Evolutionary conservation across 805 yeast genomes (phyloP), one percentile per base, ranked within the genome.

Genomic region (Scheffersomyces spartinae): DNA sequence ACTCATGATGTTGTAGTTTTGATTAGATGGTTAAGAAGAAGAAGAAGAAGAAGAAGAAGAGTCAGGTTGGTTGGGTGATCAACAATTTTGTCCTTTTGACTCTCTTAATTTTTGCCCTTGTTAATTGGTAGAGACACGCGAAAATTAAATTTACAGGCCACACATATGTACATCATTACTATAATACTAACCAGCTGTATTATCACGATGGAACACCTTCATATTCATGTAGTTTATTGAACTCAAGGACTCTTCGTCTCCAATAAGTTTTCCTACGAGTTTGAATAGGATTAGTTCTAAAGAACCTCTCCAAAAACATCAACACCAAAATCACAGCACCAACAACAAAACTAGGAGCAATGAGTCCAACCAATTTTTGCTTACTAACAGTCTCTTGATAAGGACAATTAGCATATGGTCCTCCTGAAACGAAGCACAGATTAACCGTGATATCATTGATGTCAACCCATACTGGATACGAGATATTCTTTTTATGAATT

Each of bases 381-480:
- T 57, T 55, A 4, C 75, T 59, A 7, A 72, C 61, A 1, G 65
- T 63, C 23, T 56, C 57, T 29, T 68, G 70, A 44, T 85, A 85
- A 0, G 96, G 95, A 45, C 97, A 86, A 17, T 54, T 43, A 0
- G 88, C 76, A 33, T 69, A 61, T 0, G 83, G 71, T 0, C 94
- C 95, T 1, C 94, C 95, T 8, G 68, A 49, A 4, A 85, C 85
- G 86, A 91, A 88, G 43, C 97, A 86, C 28, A 72, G 68, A 3
- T 64, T 52, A 12, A 74, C 72, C 1, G 82, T 68, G 13, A 88
- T 62, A 10, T 86, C 82, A 44, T 88, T 86, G 34, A 84, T 38
- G 49, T 83, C 84, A 3, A 84, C 68, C 96, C 96, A 86, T 0
- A 72, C 55, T 0, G 69, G 68, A 9, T 37, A 48, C 9, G 32